A percentile compares a stretch with the other conserved stretches of the same genome.
These are phyloP conservation scores for Phytophthora quininea DNA, from an alignment of 352 stramenopile species.

Conservation along the genomic window DNA sequence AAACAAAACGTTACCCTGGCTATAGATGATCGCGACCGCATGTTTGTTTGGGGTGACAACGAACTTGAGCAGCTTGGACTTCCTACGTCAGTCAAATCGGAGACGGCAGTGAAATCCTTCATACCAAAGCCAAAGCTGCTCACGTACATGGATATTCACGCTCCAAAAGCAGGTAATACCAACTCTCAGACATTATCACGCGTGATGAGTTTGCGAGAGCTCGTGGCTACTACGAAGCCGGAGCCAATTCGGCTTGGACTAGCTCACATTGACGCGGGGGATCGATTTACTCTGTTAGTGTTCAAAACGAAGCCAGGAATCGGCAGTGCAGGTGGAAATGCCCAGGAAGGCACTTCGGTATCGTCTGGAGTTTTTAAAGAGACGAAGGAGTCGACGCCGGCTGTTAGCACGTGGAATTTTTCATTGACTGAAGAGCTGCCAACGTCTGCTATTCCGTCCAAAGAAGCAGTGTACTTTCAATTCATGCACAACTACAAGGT, in stretches of 20 bases:
- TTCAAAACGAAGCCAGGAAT: slow-evolving; percentile 50
- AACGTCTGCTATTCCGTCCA: slow-evolving; percentile 49
- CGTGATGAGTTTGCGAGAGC: slow-evolving; percentile 37
- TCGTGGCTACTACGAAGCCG: slow-evolving; percentile 27
- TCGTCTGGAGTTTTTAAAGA: slow-evolving; percentile 8
- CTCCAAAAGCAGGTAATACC: slow-evolving; percentile 7
- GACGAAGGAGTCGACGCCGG: neutral
- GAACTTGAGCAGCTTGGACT: slow-evolving; percentile 42
- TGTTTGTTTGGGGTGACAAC: slow-evolving; percentile 67
- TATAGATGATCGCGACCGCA: slow-evolving; percentile 50
- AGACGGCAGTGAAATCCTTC: slow-evolving; percentile 15
- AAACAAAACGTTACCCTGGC: slow-evolving; percentile 39
- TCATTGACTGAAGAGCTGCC: slow-evolving; percentile 35
- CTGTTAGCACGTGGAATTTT: slow-evolving; percentile 45
- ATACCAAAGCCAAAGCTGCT: slow-evolving; percentile 43
- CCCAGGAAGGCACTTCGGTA: slow-evolving; percentile 1
- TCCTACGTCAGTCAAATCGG: slow-evolving; percentile 1
- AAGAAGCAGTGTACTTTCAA: slow-evolving; percentile 50
- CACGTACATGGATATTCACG: slow-evolving; percentile 50
- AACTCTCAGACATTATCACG: slow-evolving; percentile 13
- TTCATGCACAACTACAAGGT: slow-evolving; percentile 72
- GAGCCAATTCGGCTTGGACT: slow-evolving; percentile 41
- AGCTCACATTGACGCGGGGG: slow-evolving; percentile 43
- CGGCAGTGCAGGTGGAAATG: slow-evolving; percentile 11
- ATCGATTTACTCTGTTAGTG: slow-evolving; percentile 52